Percentiles rank a stretch among this genome's conserved stretches.
Conservation (phyloP, 2,329 filamentous ascomycete genomes). For the Fusarium secorum region DNA sequence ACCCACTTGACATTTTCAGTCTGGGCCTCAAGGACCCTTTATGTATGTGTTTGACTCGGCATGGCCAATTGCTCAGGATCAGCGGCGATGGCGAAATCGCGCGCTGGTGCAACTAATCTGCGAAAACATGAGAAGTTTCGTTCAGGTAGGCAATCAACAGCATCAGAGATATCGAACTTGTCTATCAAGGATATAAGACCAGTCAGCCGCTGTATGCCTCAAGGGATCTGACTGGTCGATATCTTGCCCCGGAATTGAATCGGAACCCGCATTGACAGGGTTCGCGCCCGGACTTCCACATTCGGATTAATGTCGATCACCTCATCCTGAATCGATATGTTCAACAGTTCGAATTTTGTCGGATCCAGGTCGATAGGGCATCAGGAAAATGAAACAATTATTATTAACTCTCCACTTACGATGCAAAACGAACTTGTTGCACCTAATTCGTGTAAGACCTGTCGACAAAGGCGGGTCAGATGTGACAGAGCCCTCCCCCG, state of each 20-base stretch:
- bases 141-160: not conserved
- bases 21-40: too few relatives aligned
- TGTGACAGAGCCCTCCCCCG: rapidly evolving
- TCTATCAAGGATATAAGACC: not conserved
- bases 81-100: not conserved
- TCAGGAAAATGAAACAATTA: too few relatives aligned
- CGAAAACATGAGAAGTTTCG: not conserved
- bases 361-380: not conserved
- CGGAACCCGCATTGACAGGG: not conserved
- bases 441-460: not conserved
- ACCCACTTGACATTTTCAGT: too few relatives aligned
- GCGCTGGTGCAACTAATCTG: rapidly evolving
- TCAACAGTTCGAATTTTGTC: not conserved
- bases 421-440: not conserved
- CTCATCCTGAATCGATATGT: rapidly evolving
- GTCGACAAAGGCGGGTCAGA: not conserved
- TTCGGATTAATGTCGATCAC: not conserved
- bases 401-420: not conserved
- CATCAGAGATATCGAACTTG: rapidly evolving
- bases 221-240: not conserved
- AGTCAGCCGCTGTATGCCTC: rapidly evolving
- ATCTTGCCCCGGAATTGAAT: not conserved
- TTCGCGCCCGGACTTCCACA: not conserved
- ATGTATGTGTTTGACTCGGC: not conserved
- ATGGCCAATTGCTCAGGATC: not conserved